Conservation (phyloP, 2,329 filamentous ascomycete species). For the Colletotrichum plurivorum region DNA sequence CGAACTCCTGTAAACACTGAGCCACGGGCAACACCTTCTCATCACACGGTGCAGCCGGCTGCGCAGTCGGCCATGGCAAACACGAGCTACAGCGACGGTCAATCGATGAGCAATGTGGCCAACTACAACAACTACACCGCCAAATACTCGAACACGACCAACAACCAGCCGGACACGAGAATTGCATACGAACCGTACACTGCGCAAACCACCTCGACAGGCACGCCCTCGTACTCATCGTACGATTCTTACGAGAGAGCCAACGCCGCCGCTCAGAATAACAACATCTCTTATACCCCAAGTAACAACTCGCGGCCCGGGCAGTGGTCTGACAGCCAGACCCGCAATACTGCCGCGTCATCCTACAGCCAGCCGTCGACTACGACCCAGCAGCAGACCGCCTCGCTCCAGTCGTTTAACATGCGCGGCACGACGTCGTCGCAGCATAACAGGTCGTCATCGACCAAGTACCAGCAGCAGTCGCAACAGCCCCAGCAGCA, state of each 20-base stretch:
- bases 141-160: constrained; percentile 33
- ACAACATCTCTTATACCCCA: constrained; percentile 32
- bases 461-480: constrained; percentile 23
- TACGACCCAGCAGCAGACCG: constrained; percentile 46
- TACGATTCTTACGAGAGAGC: constrained; percentile 49
- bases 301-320: constrained; percentile 43
- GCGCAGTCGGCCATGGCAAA: constrained; percentile 45
- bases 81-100: constrained; percentile 31
- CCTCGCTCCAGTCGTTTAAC: constrained; percentile 44
- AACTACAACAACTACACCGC: constrained; percentile 45
- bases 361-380: constrained; percentile 32
- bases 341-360: constrained; percentile 1
- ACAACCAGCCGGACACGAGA: constrained; percentile 13
- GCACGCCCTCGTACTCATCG: constrained; percentile 40
- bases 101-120: constrained; percentile 41
- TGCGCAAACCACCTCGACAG: constrained; percentile 32
- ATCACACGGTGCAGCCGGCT: constrained; percentile 51
- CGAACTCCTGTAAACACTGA: constrained; percentile 47
- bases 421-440: constrained; percentile 37
- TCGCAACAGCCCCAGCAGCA: constrained; percentile 27
- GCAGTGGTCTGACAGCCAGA: constrained; percentile 27
- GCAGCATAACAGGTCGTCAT: constrained; percentile 2
- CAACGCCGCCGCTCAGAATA: constrained; percentile 43
- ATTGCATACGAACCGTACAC: constrained; percentile 40
- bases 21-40: constrained; percentile 41